Evolutionary conservation across 73 alveolate genomes (phyloP).

Genomic region (Strombidium stylifer): DNA sequence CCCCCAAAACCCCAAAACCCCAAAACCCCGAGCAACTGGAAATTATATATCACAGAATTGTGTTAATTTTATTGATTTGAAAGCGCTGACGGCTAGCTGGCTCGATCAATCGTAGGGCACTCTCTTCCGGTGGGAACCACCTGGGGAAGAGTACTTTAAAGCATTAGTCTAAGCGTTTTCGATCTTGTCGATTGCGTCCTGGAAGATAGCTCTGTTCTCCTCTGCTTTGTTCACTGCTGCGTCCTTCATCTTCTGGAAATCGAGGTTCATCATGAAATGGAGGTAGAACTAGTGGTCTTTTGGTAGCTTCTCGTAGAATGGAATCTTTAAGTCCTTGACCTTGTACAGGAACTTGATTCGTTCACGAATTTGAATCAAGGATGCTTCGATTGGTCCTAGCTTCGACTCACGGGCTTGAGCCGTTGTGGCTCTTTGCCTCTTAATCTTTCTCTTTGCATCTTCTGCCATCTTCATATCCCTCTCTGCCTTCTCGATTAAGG

Average conservation of each 20-base stretch:
- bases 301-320: slow-evolving; percentile 47
- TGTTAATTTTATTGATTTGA: too few species aligned
- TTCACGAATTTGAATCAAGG: slow-evolving; percentile 1
- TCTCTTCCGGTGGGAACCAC: too few species aligned
- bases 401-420: slow-evolving; percentile 15
- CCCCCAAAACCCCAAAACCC: too few species aligned
- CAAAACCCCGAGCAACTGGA: too few species aligned
- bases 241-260: slow-evolving; percentile 28
- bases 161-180: too few species aligned
- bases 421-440: slow-evolving; percentile 27
- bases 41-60: too few species aligned
- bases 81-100: too few species aligned
- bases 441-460: slow-evolving; percentile 6
- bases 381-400: slow-evolving; percentile 23
- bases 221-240: too few species aligned
- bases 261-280: slow-evolving; percentile 39
- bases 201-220: too few species aligned
- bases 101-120: too few species aligned
- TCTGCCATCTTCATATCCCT: slow-evolving; percentile 21
- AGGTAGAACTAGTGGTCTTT: slow-evolving; percentile 32
- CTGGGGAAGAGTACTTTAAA: too few species aligned
- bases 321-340: slow-evolving; percentile 19
- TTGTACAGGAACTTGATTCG: background rate
- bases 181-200: too few species aligned
- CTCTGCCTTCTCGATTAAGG: slow-evolving; percentile 25